Conservation (phyloP, 768 basidiomycete species). For the Boletus pseudo-olivaceus region DNA sequence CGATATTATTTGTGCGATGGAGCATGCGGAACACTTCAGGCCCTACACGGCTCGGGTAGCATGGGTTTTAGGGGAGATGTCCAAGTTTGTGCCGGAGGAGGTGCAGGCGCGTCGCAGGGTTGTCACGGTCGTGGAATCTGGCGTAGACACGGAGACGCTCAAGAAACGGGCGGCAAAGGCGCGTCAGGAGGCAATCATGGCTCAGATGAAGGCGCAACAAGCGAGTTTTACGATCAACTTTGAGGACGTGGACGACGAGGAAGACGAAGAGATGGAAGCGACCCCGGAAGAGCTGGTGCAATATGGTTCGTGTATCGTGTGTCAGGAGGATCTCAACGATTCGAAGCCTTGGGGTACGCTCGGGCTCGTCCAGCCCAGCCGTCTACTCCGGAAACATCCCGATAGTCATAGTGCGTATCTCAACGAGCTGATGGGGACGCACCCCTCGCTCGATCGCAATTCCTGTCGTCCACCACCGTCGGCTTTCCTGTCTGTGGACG, state of each 20-base stretch:
- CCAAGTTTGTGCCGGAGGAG: conserved; percentile 52
- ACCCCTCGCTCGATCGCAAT: conserved; percentile 62
- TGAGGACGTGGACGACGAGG: conserved; percentile 70
- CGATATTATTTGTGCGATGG: conserved; percentile 71
- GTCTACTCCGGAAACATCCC: conserved; percentile 74
- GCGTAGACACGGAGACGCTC: conserved; percentile 56
- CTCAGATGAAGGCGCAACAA: conserved; percentile 92
- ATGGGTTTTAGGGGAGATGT: conserved; percentile 71
- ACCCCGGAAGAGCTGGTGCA: conserved; percentile 48
- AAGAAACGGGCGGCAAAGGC: conserved; percentile 86
- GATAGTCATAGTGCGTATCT: conserved; percentile 58
- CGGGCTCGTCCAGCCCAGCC: conserved; percentile 84
- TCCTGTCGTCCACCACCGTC: conserved; percentile 26
- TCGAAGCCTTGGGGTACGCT: conserved; percentile 79
- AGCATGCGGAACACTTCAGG: conserved; percentile 74
- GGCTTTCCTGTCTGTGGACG: conserved; percentile 32
- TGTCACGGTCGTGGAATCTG: conserved; percentile 33
- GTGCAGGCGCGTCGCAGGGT: conserved; percentile 49
- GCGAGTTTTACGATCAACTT: conserved; percentile 80
- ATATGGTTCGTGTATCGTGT: conserved; percentile 95
- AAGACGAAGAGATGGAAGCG: conserved; percentile 46
- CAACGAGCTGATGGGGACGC: conserved; percentile 66
- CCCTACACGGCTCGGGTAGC: conserved; percentile 64
- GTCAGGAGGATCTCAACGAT: conserved; percentile 86
- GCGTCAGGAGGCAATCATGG: conserved; percentile 92